These are phyloP conservation scores for Salpingoeca rosetta DNA, from an alignment of 78 protist genomes.

Conservation along the genomic window DNA sequence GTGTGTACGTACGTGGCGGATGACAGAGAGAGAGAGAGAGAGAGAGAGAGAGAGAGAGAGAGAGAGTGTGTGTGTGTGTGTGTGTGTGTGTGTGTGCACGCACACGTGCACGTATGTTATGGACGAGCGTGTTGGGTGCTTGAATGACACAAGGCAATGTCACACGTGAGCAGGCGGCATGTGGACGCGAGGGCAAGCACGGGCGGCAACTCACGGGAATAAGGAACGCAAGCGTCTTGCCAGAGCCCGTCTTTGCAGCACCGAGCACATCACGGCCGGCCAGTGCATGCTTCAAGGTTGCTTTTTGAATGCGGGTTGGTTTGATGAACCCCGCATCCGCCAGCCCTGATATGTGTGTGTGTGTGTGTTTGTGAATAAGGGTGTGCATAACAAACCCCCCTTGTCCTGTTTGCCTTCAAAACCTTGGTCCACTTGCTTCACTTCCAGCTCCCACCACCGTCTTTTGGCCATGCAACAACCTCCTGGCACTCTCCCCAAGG, in stretches of 20 bases:
- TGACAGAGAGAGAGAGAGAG: too few species aligned
- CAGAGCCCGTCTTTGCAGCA: constrained; percentile 92
- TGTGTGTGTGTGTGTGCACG: too few species aligned
- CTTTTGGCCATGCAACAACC: neutral
- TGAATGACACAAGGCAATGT: too few species aligned
- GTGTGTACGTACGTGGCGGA: too few species aligned
- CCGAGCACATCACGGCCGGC: constrained; percentile 83
- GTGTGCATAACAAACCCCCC: neutral
- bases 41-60: too few species aligned
- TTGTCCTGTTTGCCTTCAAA: neutral
- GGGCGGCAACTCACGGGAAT: constrained; percentile 51
- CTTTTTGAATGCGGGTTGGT: neutral
- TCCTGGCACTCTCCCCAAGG: neutral
- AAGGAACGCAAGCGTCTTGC: constrained; percentile 89
- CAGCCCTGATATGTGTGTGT: too few species aligned
- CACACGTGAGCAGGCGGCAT: neutral
- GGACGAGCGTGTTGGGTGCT: neutral
- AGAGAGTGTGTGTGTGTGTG: too few species aligned
- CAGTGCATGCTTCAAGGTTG: neutral
- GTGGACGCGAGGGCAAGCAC: neutral
- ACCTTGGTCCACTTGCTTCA: neutral
- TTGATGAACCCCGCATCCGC: neutral
- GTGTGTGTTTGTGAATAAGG: neutral
- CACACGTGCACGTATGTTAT: too few species aligned
- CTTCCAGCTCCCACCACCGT: neutral